phyloP scores from a whole-genome alignment of 768 basidiomycete species.

The Rhizopogon sp. region DNA sequence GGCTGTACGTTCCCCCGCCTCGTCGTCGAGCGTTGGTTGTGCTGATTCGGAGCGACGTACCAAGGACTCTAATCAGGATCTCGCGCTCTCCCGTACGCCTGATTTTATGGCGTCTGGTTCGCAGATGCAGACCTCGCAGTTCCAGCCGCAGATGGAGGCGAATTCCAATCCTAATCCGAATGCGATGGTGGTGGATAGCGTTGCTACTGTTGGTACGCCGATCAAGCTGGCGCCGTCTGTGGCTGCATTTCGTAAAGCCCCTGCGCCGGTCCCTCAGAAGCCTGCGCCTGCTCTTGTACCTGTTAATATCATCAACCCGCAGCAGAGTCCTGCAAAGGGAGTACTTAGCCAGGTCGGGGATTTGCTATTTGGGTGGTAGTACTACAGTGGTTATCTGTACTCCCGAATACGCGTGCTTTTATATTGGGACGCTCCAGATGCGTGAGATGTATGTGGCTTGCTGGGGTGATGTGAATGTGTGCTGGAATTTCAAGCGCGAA shows the following conservation, averaged over 20 bases:
- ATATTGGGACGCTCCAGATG: neutral
- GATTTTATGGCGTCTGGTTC: slow-evolving; percentile 12
- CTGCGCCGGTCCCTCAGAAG: slow-evolving; percentile 22
- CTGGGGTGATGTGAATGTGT: neutral
- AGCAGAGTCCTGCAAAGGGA: slow-evolving; percentile 45
- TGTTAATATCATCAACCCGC: slow-evolving; percentile 10
- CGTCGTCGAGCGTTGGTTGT: neutral
- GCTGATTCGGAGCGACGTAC: neutral
- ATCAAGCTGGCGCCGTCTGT: slow-evolving; percentile 68
- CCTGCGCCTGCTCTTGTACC: slow-evolving; percentile 6
- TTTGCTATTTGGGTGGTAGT: slow-evolving; percentile 78
- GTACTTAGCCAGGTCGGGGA: slow-evolving; percentile 74
- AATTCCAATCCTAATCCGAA: slow-evolving; percentile 32
- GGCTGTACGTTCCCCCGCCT: slow-evolving; percentile 51
- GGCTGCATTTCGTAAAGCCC: slow-evolving; percentile 62
- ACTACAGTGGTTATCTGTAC: neutral
- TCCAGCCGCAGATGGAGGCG: slow-evolving; percentile 10
- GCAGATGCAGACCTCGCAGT: slow-evolving; percentile 4
- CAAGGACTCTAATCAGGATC: slow-evolving; percentile 51
- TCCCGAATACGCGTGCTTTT: neutral
- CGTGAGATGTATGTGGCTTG: neutral
- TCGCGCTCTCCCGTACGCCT: slow-evolving; percentile 31
- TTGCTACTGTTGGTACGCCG: slow-evolving; percentile 59
- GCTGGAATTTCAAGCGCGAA: neutral
- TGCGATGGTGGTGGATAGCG: slow-evolving; percentile 44